Conservation (phyloP, 768 basidiomycete species). For the Pleurotus sapidus region DNA sequence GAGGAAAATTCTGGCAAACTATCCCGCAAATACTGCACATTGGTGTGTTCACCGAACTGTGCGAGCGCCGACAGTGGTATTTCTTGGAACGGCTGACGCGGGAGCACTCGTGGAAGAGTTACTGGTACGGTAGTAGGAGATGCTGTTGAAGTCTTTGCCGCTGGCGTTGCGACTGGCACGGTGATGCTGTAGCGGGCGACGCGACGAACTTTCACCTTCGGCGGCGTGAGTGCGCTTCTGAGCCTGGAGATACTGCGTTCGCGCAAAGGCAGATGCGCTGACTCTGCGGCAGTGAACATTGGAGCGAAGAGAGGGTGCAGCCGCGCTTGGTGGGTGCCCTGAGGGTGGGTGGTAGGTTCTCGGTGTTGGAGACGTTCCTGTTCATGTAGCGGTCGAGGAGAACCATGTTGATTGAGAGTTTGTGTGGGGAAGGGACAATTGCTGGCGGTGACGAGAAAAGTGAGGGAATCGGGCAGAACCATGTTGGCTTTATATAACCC, state of each 20-base stretch:
- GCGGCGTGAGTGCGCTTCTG: conserved; percentile 29
- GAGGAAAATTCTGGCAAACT: conserved; percentile 42
- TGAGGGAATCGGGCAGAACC: not conserved
- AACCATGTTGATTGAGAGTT: conserved; percentile 21
- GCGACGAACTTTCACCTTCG: conserved; percentile 14
- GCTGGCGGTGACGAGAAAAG: not conserved
- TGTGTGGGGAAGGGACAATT: not conserved
- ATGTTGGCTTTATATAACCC: not conserved
- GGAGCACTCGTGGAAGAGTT: conserved; percentile 49
- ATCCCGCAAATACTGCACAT: conserved; percentile 52
- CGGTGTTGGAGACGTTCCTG: conserved; percentile 23
- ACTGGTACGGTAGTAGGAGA: conserved; percentile 18
- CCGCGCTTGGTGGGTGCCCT: conserved; percentile 18
- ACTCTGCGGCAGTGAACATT: conserved; percentile 38
- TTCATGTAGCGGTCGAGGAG: conserved; percentile 16
- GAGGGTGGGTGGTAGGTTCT: conserved; percentile 29
- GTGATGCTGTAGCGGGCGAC: conserved; percentile 12
- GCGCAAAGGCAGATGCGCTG: conserved; percentile 23
- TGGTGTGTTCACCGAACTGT: conserved; percentile 45
- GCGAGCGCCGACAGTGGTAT: conserved; percentile 43
- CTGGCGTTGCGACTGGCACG: conserved; percentile 23
- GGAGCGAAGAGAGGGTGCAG: conserved; percentile 16
- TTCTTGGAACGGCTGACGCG: conserved; percentile 46
- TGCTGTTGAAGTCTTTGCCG: conserved; percentile 14
- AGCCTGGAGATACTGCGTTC: conserved; percentile 22